These are phyloP conservation scores for Phytophthora crassamura DNA, from an alignment of 352 stramenopile genomes.

Conservation along the genomic window DNA sequence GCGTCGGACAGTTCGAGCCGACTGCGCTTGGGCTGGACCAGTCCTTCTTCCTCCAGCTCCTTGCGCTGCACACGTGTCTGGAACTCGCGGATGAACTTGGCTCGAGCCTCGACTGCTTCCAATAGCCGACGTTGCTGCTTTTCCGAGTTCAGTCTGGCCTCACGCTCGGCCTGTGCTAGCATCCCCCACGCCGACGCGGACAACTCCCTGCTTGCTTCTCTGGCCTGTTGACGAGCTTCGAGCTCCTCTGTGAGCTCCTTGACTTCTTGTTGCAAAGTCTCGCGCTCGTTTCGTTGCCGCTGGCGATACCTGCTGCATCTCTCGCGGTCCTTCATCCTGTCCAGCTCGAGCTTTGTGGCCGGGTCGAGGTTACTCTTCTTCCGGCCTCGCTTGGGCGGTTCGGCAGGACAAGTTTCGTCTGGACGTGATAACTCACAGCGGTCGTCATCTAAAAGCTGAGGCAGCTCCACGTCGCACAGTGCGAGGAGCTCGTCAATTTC, in stretches of 20 bases:
- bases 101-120: too few species aligned
- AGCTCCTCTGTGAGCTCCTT: background rate
- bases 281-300: background rate
- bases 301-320: background rate
- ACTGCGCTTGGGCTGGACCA: conserved; percentile 16
- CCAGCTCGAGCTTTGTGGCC: background rate
- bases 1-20: conserved; percentile 15
- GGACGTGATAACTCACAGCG: background rate
- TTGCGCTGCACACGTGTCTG: too few species aligned
- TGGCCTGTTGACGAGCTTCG: background rate
- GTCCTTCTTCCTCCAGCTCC: too few species aligned
- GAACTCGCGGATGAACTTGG: too few species aligned
- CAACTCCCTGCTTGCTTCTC: too few species aligned
- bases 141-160: too few species aligned
- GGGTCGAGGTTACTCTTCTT: background rate
- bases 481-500: too few species aligned
- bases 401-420: background rate
- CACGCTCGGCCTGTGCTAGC: too few species aligned
- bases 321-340: conserved; percentile 3
- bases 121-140: too few species aligned
- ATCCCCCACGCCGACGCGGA: too few species aligned
- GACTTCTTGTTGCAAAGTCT: background rate
- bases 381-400: background rate
- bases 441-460: background rate
- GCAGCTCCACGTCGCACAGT: too few species aligned